Base-by-base conservation (phyloP, 495 filamentous ascomycete species). In the Letharia lupina region DNA sequence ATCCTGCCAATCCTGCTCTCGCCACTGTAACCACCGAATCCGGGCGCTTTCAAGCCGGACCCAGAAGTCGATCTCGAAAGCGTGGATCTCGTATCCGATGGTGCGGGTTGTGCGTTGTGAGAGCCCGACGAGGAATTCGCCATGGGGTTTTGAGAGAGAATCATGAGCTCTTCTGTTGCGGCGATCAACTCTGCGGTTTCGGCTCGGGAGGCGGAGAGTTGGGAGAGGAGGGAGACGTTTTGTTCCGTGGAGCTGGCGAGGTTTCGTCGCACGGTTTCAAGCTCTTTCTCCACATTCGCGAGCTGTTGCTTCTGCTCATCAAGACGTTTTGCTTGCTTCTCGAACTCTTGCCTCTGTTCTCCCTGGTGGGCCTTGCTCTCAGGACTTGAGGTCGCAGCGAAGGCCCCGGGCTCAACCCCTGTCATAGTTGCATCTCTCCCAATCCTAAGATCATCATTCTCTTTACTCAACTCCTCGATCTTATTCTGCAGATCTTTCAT, bases 151-250 rank as follows among this genome's bases (percentile, higher is more conserved):
- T 69, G 60, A 13, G 68, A 70, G 1, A 72, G 64, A 15, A 58
- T 52, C 70, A 86, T 89, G 87, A 98, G 84, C 75, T 97, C 92
- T 72, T 98, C 94, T 2, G 94, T 92, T 1, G 91, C 87, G 58
- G 86, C 84, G n/a, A 98, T 92, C 56, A 98, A 80, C 70, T 96
- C 92, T 45, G 91, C 91, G 76, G 96, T 98, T 77, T 98, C 94
- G 31, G 89, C 82, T 4, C 93, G 82, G 76, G 97, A 95, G 41
- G 83, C 79, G 72, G 94, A 86, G 23, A 83, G 71, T 62, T 91
- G 85, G 0, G 77, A 75, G 70, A 84, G 83, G 33, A 94, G 76
- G 31, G 85, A 83, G 28, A 42, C 40, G 47, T 90, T 88, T 59
- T 90, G 85, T 0, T 77, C 75, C 71, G 84, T 84, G 37, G 93